A percentile compares a stretch with the other conserved stretches of the same genome.
Conservation (phyloP, 331 rosid species). For the Acacia pycnantha region DNA sequence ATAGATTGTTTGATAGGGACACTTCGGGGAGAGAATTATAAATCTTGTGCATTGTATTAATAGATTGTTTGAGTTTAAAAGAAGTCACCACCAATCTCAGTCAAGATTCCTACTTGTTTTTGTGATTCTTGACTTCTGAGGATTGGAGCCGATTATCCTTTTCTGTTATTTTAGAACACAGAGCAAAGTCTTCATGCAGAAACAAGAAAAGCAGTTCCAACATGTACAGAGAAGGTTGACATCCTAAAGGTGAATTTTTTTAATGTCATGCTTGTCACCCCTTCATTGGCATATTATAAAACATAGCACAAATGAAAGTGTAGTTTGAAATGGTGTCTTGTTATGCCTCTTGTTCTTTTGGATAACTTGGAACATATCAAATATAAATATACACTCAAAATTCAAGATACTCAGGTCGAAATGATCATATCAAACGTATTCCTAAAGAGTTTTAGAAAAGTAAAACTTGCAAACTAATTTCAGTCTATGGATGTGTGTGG, state of each 20-base stretch:
- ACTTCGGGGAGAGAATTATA: too few relatives aligned
- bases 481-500: too few relatives aligned
- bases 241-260: conserved; percentile 26
- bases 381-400: not conserved
- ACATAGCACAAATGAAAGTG: not conserved
- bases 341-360: too few relatives aligned
- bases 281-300: not conserved
- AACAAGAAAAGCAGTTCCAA: conserved; percentile 21
- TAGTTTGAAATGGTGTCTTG: too few relatives aligned
- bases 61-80: too few relatives aligned
- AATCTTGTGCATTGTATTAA: too few relatives aligned
- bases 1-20: too few relatives aligned
- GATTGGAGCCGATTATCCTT: not conserved
- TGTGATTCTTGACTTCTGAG: not conserved
- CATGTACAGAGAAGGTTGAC: conserved; percentile 15
- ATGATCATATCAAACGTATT: not conserved
- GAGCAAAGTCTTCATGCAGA: conserved; percentile 7
- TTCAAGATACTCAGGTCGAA: not conserved
- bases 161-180: conserved; percentile 20
- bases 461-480: too few relatives aligned
- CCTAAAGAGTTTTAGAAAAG: not conserved
- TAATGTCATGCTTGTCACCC: not conserved
- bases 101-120: not conserved
- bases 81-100: not conserved
- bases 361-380: not conserved